Base-by-base conservation (phyloP, 148 eudicot genomes). In the Nepenthes gracilis region DNA sequence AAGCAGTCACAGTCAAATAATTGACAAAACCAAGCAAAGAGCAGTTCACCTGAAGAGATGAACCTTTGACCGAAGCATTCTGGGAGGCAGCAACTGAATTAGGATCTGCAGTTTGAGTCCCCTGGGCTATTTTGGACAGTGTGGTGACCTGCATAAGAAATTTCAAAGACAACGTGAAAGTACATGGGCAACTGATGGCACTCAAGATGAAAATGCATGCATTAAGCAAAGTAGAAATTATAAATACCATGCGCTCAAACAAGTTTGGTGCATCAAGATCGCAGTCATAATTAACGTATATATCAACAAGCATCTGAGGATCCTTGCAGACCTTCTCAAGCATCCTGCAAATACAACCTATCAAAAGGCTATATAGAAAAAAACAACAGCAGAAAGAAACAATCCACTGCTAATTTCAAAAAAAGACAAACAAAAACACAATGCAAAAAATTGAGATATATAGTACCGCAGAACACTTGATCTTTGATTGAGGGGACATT, bases 261-360 rank as follows among this genome's bases (percentile, higher is more conserved):
- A 89, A 76, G 77, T 93, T 93, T 55, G 96, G 85, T 10, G 97
- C 97, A 74, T 85, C 83, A 67, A 86, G 92, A 72, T 84, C 99
- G 74, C 97, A 89, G 65, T 93, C 99, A 61, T 93, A 93, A 68
- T 93, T 93, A 69, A 89, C 99, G 77, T 79, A 93, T 32, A 86
- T 75, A 78, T 93, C 98, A 72, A 93, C 92, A 65, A 93, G 92
- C 99, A 89, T 81, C 77, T 89, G 97, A 35, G 97, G 67, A 76
- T 93, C 95, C 75, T 68, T 84, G 89, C 87, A 88, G 34, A 86
- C 94, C 76, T 88, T 93, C 84, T 93, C 98, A 59, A 93, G 81
- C 96, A 93, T 88, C 85, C 98, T 93, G 78, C 70, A 82, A 73
- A 74, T 54, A 50, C 63, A 51, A 54, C 57, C 10, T 34, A 61